These are phyloP conservation scores for Excoecaria agallocha DNA, from an alignment of 345 rosid genomes.

Conservation along the genomic window DNA sequence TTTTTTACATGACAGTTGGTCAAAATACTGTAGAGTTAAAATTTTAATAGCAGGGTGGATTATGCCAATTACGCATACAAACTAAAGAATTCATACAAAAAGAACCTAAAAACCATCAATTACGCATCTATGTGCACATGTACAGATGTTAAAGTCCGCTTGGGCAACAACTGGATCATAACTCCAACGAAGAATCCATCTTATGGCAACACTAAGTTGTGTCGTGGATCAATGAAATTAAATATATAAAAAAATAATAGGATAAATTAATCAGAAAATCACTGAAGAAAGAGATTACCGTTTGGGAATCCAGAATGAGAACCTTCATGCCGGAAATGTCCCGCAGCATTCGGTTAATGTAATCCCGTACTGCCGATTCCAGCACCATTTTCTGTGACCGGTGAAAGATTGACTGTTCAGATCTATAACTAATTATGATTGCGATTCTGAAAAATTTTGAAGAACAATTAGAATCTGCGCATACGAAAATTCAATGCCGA, in stretches of 20 bases:
- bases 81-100: too few species aligned
- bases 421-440: constrained; percentile 19
- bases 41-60: background rate
- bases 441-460: background rate
- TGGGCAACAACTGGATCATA: background rate
- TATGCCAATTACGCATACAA: background rate
- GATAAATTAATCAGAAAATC: background rate
- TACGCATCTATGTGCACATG: background rate
- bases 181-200: background rate
- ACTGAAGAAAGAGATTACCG: constrained; percentile 41
- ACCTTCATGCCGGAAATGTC: constrained; percentile 99
- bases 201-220: background rate
- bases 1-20: constrained; percentile 2
- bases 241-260: background rate
- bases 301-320: constrained; percentile 92
- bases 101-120: background rate
- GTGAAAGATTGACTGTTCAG: constrained; percentile 8
- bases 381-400: constrained; percentile 54
- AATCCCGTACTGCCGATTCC: constrained; percentile 78
- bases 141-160: background rate
- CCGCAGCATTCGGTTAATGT: constrained; percentile 87
- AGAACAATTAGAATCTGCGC: background rate
- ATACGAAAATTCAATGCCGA: background rate
- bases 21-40: background rate
- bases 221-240: background rate